Evolutionary conservation across 352 stramenopile genomes (phyloP), one percentile per base, ranked within the genome.

Genomic region (Pythium grandisporangium): DNA sequence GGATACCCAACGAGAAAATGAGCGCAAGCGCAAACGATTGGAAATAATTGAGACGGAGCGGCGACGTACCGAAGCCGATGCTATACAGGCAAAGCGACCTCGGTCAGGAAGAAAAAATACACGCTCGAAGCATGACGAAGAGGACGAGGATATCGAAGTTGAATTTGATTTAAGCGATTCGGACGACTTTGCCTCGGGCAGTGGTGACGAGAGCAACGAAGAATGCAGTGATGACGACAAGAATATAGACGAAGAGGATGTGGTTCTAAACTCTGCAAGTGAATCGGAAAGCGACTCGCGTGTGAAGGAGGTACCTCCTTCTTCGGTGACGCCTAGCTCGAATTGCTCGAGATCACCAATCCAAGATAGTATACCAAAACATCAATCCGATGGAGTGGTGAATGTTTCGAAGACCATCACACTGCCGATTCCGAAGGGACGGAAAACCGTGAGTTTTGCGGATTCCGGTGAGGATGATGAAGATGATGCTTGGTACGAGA

Each of bases 11-110:
- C 67, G 72, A 39, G 72, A 88, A 21, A 69, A 88, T 42, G 72
- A 91, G 37, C 68, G 74, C 8, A 91, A 88, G 35, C 68, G 70
- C 4, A 81, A 83, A 38, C 70, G 77, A 17, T 25, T 82, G 37
- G 57, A 87, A 48, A 85, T 77, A 30, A 68, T 83, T 19, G 63
- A 71, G 33, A 65, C 74, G 7, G 66, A 53, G 45, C 64, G 68
- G 35, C 41, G 64, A 12, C 44, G 55, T 42, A 51, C 45, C 25
- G 16, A 16, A 8, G 35, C 61, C 17, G 16, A 32, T 32, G 24
- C 23, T 4, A 30, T 50, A 34, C 46, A 45, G 33, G 22, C 39
- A 22, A 46, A 49, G 0, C 40, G 26, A 34, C 14, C 40, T 45
- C 4, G 32, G 40, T 11, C 35, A 63, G 24, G 51, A 51, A 19